Evolutionary conservation across 257 asterid genomes (phyloP).

Genomic region (Asclepias syriaca): DNA sequence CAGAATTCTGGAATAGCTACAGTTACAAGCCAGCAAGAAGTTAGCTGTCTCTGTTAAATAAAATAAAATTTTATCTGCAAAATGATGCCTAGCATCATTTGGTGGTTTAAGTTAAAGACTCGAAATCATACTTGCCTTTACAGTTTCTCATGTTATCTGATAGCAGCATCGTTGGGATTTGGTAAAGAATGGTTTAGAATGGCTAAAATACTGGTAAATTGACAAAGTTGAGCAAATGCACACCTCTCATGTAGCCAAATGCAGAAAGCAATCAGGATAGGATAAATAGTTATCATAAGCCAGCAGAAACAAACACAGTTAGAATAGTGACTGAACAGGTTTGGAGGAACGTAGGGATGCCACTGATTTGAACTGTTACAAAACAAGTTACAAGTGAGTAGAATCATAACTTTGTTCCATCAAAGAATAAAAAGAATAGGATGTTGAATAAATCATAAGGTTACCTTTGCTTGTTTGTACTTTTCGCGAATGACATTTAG

Average conservation of each 20-base stretch:
- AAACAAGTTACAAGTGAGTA: neutral
- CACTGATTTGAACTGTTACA: constrained; percentile 77
- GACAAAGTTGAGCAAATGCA: constrained; percentile 9
- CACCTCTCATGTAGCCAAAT: constrained; percentile 24
- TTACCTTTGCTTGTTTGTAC: constrained; percentile 79
- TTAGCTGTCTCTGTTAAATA: constrained; percentile 37
- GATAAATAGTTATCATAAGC: constrained; percentile 24
- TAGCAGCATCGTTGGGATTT: constrained; percentile 33
- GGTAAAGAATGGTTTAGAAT: constrained; percentile 44
- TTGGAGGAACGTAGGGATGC: constrained; percentile 47
- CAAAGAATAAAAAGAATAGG: neutral
- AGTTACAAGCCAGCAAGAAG: constrained; percentile 46
- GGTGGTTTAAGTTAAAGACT: constrained; percentile 32
- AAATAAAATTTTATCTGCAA: constrained; percentile 17
- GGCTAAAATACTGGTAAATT: constrained; percentile 20
- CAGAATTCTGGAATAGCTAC: constrained; percentile 12
- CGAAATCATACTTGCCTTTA: constrained; percentile 37
- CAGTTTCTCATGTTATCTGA: constrained; percentile 28
- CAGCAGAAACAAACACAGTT: constrained; percentile 20
- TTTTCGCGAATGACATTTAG: constrained; percentile 69
- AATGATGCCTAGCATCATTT: constrained; percentile 9
- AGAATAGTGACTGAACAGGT: constrained; percentile 52
- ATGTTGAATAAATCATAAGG: neutral
- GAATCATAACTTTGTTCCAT: neutral
- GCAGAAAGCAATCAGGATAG: constrained; percentile 27